Conservation (phyloP, 139 green algal species). For the Gonium pectorale region DNA sequence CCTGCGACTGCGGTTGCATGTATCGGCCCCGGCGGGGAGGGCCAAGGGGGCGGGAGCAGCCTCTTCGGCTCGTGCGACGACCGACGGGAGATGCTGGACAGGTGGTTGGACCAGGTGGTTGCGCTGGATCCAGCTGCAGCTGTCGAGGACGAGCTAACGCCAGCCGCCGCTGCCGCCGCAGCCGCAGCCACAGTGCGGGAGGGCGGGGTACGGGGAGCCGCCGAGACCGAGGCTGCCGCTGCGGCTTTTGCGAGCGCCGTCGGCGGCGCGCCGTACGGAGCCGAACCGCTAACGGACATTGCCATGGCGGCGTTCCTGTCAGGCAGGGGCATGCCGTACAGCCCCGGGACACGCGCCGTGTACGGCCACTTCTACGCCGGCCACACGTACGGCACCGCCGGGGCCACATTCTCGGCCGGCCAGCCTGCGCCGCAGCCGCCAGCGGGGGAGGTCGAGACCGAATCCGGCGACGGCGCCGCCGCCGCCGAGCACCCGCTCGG, state of each 20-base stretch:
- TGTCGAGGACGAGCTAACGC: too few relatives aligned
- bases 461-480: background rate
- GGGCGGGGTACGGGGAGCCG: too few relatives aligned
- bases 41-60: background rate
- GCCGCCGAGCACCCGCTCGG: background rate
- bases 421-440: background rate
- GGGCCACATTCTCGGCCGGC: background rate
- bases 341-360: background rate
- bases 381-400: background rate
- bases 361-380: conserved; percentile 13
- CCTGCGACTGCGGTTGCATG: too few relatives aligned
- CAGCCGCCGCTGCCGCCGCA: too few relatives aligned
- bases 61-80: background rate
- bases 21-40: too few relatives aligned
- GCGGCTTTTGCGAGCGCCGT: too few relatives aligned
- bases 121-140: conserved; percentile 3
- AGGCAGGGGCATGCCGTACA: background rate
- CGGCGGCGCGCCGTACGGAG: background rate
- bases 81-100: conserved; percentile 13
- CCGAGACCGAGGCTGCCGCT: too few relatives aligned
- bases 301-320: background rate
- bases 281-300: background rate
- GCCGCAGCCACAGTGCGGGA: too few relatives aligned
- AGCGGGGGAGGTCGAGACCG: background rate
- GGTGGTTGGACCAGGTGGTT: conserved; percentile 33